Evolutionary conservation across 2,329 filamentous ascomycete genomes (phyloP), one percentile per base, ranked within the genome.

Genomic region (Pseudogymnoascus sp.): DNA sequence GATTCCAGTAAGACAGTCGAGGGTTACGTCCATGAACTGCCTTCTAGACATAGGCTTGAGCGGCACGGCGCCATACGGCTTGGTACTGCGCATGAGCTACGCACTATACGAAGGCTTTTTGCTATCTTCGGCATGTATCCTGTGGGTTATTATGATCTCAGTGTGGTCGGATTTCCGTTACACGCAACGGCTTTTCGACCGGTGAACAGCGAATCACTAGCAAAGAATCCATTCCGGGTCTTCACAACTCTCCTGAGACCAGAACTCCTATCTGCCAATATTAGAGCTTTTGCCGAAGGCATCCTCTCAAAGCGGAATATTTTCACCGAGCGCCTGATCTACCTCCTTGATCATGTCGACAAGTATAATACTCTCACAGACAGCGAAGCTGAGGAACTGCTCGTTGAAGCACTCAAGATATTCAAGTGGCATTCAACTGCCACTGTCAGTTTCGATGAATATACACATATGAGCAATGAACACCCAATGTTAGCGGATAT

Each of bases 141-240:
- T 0, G 78, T 82, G 0, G 79, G 78, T 0, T 81, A 82, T 65
- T 82, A 82, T 62, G 78, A 82, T 60, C 71, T 82, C 0, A 75
- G 74, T 0, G 66, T 74, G 37, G 78, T 75, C 2, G 75, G 75
- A 0, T 70, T 82, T 12, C 80, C 80, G 0, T 75, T 82, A 68
- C 78, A 82, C 60, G 78, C 78, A 1, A 82, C 80, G 0, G 77
- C 75, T 7, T 82, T 82, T 62, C 75, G 80, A 1, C 78, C 79
- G 0, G 69, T 67, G 0, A 70, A 66, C 4, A 59, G 62, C 0
- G 64, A 68, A 1, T 71, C 75, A 0, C 69, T 81, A 2, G 62
- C 66, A 2, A 65, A 65, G 14, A 77, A 80, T 59, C 78, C 79
- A 0, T 81, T 82, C 60, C 72, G 75, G 1, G 71, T 77, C 8